These are phyloP conservation scores for Stephania japonica DNA, from an alignment of 164 flowering plant genomes.

Conservation along the genomic window DNA sequence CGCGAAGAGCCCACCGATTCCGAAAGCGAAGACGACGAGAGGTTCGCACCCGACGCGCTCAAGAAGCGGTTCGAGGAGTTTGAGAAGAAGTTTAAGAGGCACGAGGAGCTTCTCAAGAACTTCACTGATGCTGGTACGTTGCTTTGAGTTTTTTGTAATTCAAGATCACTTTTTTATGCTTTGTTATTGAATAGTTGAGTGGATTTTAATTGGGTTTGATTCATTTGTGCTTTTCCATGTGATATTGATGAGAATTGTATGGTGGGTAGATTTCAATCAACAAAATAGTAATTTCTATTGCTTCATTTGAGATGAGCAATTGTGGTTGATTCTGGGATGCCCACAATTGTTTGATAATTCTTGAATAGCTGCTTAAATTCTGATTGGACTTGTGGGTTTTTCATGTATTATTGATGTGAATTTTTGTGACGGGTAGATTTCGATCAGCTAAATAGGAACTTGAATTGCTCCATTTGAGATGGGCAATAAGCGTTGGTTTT, in stretches of 20 bases:
- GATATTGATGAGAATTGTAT: too few relatives aligned
- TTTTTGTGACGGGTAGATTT: neutral
- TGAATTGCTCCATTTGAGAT: neutral
- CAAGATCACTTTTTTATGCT: too few relatives aligned
- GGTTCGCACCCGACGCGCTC: constrained; percentile 28
- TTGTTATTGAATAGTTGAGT: too few relatives aligned
- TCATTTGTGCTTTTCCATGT: too few relatives aligned
- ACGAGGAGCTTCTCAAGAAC: constrained; percentile 47
- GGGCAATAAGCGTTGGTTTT: neutral
- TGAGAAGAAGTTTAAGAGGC: constrained; percentile 49
- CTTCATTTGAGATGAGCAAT: too few relatives aligned
- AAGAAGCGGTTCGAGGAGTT: constrained; percentile 31
- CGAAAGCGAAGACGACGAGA: constrained; percentile 59
- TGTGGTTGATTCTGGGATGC: too few relatives aligned
- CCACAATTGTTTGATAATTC: neutral
- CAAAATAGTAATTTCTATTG: too few relatives aligned
- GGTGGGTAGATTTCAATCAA: too few relatives aligned
- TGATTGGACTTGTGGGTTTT: too few relatives aligned
- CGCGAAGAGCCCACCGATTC: constrained; percentile 58
- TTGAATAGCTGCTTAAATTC: neutral
- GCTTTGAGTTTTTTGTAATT: too few relatives aligned
- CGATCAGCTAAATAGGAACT: neutral
- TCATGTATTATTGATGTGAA: neutral
- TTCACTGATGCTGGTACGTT: constrained; percentile 17
- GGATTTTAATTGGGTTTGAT: too few relatives aligned